Evolutionary conservation across 192 early-diverging fungal species (phyloP), one percentile per base, ranked within the genome.

Genomic region (Fimicolochytrium jonesii): DNA sequence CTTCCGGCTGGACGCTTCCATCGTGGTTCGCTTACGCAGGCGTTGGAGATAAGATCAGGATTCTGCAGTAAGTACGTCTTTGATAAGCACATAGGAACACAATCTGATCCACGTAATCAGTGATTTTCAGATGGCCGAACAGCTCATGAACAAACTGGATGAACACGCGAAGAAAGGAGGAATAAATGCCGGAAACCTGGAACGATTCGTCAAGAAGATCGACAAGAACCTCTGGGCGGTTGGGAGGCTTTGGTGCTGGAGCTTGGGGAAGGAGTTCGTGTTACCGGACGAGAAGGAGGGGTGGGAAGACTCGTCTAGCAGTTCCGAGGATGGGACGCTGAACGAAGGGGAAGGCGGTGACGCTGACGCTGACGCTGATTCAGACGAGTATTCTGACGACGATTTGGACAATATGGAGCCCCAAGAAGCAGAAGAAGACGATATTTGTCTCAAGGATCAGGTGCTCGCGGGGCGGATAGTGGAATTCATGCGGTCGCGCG

Each of bases 11-110:
- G 50, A 52, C 50, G 50, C 31, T 52, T 9, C 50, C 50, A 11
- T 52, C 50, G 4, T 52, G 50, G 50, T 52, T 52, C 20, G 50
- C 50, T 22, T 52, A 30, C 30, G 20, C 7, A 5, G 50, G 50
- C 31, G 30, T 52, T 20, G 50, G 50, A 9, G 50, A 31, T 20
- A 31, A 22, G 30, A 25, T 52, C 7, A 25, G 50, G 23, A 52
- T 52, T 6, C 23, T 7, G 10, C 31, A 31, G 46, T 48, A 48
- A 9, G 46, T 48, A 39, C 17, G 9, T 39, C 17, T 7, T 39
- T 11, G 17, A 39, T 7, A 39, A 39, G 17, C 37, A 7, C 7
- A 39, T 39, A 17, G 17, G 37, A 39, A n/a, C n/a, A n/a, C n/a
- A 17, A 39, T 39, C 37, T 39, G 37, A 39, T 39, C 9, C 22